A percentile compares a stretch with the other conserved stretches of the same genome.
phyloP scores from a whole-genome alignment of 495 filamentous ascomycete genomes.

The Thermothielavioides terrestris region DNA sequence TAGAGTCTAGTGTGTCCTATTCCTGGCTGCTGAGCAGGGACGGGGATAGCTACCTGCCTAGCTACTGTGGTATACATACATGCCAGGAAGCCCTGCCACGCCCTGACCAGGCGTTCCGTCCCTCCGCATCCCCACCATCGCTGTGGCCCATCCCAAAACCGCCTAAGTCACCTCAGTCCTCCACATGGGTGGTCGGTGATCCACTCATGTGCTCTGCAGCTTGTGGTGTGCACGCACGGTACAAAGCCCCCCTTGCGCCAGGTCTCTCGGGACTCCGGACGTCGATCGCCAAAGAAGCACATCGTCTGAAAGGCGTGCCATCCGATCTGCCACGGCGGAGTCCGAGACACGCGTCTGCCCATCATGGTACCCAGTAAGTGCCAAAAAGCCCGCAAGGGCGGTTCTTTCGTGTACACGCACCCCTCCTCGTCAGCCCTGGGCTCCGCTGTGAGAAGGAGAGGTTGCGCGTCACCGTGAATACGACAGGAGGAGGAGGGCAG shows the following conservation, averaged over 20 bases:
- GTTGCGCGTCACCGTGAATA: not conserved
- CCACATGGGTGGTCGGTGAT: not conserved
- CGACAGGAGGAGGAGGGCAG: not conserved
- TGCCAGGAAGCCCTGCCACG: not conserved
- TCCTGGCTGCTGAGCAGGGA: not conserved
- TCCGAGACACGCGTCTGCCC: slow-evolving; percentile 8
- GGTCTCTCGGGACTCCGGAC: slow-evolving; percentile 2
- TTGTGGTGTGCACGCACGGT: not conserved
- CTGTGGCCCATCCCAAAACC: too few species aligned
- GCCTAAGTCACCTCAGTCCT: not conserved
- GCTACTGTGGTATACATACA: not conserved
- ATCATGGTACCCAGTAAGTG: slow-evolving; percentile 24
- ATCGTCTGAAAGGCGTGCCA: not conserved
- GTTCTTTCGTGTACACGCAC: slow-evolving; percentile 3
- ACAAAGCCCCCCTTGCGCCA: not conserved
- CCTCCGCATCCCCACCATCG: not conserved
- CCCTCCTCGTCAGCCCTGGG: not conserved
- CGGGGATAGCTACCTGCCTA: not conserved
- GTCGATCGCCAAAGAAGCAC: slow-evolving; percentile 3
- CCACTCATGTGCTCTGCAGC: not conserved
- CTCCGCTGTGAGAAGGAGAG: not conserved
- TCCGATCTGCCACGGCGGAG: not conserved
- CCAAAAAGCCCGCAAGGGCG: slow-evolving; percentile 7
- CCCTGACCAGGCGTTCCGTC: not conserved
- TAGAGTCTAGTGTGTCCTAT: too few species aligned